Evolutionary conservation across 257 asterid genomes (phyloP).

Genomic region (Primulina eburnea): DNA sequence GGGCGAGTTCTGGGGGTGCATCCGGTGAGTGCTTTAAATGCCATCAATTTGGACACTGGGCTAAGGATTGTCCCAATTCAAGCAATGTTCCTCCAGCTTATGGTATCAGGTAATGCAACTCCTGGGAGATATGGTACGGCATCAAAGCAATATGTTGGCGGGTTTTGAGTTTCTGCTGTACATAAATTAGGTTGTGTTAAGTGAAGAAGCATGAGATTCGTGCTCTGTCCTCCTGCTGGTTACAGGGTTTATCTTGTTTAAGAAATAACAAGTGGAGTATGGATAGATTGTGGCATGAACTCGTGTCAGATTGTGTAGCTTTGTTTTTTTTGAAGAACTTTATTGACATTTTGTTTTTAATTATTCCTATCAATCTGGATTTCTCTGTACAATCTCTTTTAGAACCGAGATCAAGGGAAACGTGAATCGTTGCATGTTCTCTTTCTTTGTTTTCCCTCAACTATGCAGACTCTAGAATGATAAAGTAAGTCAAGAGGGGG

Average conservation of each 20-base stretch:
- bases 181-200: background rate
- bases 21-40: constrained; percentile 75
- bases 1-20: constrained; percentile 30
- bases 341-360: background rate
- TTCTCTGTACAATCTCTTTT: background rate
- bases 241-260: background rate
- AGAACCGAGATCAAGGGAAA: background rate
- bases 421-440: no score
- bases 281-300: background rate
- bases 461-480: no score
- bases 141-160: constrained; percentile 65
- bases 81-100: constrained; percentile 51
- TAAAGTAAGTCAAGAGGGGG: no score
- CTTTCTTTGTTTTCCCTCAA: no score
- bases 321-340: constrained; percentile 1
- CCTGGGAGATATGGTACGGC: constrained; percentile 61
- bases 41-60: constrained; percentile 85
- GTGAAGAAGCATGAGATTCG: constrained; percentile 4
- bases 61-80: constrained; percentile 67
- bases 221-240: constrained; percentile 10
- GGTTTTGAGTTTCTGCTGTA: constrained; percentile 46
- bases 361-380: constrained; percentile 12
- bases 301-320: background rate
- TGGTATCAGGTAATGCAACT: constrained; percentile 39
- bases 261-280: background rate